These are phyloP conservation scores for Cercospora sp. DNA, from an alignment of 2,329 filamentous ascomycete genomes.

Conservation along the genomic window DNA sequence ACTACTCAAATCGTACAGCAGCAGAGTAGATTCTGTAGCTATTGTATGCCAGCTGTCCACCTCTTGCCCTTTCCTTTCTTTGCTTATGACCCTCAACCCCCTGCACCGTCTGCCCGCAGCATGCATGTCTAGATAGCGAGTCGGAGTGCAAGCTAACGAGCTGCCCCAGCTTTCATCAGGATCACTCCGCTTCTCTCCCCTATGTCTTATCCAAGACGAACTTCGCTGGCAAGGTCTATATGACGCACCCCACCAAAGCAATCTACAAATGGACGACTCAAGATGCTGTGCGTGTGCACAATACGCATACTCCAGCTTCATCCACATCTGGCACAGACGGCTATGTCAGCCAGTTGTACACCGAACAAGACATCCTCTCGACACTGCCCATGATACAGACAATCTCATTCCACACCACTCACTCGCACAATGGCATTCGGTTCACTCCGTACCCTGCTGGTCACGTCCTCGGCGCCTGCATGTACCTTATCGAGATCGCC, in stretches of 20 bases:
- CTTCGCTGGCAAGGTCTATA: constrained; percentile 94
- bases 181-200: constrained; percentile 96
- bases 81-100: constrained; percentile 7
- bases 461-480: constrained; percentile 95
- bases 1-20: constrained; percentile 9
- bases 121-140: background rate
- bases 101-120: constrained; percentile 21
- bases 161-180: constrained; percentile 81
- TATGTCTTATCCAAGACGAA: constrained; percentile 98
- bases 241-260: constrained; percentile 98
- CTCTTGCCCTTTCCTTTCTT: constrained; percentile 12
- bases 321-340: constrained; percentile 35
- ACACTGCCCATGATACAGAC: constrained; percentile 94
- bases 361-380: constrained; percentile 89
- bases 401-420: constrained; percentile 97
- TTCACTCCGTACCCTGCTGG: constrained; percentile 97
- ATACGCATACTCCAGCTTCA: constrained; percentile 34
- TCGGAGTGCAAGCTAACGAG: constrained; percentile 4
- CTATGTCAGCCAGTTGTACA: constrained; percentile 73
- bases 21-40: constrained; percentile 35
- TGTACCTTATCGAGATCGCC: constrained; percentile 97
- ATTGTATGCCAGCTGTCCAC: constrained; percentile 36
- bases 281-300: constrained; percentile 86
- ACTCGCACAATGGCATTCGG: constrained; percentile 92
- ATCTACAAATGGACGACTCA: constrained; percentile 99